Evolutionary conservation across 257 asterid species (phyloP).

Genomic region (Solanum chiquidenum): DNA sequence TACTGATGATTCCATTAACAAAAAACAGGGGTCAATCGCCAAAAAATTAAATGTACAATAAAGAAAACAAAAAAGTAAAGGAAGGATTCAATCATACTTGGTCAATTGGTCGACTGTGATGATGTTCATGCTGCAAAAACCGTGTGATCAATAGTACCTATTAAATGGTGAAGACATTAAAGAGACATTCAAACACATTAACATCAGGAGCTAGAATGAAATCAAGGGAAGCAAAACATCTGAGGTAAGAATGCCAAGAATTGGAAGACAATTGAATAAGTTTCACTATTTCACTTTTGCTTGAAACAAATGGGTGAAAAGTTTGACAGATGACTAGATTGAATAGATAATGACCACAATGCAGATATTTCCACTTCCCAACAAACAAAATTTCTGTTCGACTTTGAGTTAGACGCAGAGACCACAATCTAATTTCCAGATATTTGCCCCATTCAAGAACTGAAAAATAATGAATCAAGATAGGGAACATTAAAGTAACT

Average conservation of each 20-base stretch:
- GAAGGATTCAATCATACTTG: conserved; percentile 38
- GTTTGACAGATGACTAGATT: not conserved
- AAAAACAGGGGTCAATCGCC: not conserved
- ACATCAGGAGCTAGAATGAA: not conserved
- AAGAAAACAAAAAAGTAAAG: conserved; percentile 2
- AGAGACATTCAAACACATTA: conserved; percentile 12
- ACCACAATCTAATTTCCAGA: not conserved
- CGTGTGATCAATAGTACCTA: conserved; percentile 84
- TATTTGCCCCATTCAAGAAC: not conserved
- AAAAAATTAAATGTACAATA: not conserved
- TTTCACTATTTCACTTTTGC: not conserved
- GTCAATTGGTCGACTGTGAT: conserved; percentile 71
- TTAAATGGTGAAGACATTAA: conserved; percentile 12
- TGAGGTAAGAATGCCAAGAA: not conserved
- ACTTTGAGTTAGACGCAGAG: not conserved
- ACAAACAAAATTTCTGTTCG: not conserved
- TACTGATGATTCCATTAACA: not conserved
- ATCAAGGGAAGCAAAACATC: conserved; percentile 1
- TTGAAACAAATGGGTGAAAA: not conserved
- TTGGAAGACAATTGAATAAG: not conserved
- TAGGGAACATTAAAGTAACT: not conserved
- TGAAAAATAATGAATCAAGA: not conserved
- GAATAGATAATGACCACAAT: not conserved
- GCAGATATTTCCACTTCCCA: not conserved
- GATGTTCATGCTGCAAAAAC: conserved; percentile 97